These are phyloP conservation scores for Ascoidea rubescens DNA, from an alignment of 805 yeast species.

Conservation along the genomic window DNA sequence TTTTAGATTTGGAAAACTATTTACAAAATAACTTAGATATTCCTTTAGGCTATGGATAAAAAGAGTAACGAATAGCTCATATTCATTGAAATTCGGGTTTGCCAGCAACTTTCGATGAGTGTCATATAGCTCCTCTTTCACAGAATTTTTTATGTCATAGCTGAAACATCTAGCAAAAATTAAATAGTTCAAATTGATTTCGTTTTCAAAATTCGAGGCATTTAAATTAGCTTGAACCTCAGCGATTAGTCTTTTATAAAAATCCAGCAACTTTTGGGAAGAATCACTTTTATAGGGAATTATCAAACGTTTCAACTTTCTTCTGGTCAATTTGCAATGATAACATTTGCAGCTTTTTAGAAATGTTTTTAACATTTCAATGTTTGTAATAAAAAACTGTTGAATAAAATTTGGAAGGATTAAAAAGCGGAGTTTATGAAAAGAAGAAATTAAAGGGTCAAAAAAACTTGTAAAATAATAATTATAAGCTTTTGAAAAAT, in stretches of 20 bases:
- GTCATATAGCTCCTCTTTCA: not conserved
- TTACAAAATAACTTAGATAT: not conserved
- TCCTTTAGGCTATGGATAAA: not conserved
- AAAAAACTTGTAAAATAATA: no score
- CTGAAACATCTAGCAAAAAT: not conserved
- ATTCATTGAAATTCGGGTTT: not conserved
- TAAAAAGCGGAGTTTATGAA: not conserved
- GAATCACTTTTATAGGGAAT: not conserved
- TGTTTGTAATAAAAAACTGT: not conserved
- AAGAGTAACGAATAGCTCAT: not conserved
- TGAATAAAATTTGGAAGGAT: not conserved
- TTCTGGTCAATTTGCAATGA: not conserved
- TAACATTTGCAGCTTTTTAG: not conserved
- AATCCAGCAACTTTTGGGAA: no score
- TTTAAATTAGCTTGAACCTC: not conserved
- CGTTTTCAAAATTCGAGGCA: not conserved
- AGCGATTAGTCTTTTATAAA: no score
- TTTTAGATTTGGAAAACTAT: not conserved
- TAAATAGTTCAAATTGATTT: no score
- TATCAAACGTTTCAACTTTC: not conserved
- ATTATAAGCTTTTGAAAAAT: not conserved
- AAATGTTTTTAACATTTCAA: not conserved
- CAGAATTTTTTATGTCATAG: not conserved
- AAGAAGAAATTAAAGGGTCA: not conserved
- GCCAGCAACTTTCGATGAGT: not conserved